phyloP scores from a whole-genome alignment of 1,284 basidiomycete species.

The Cryptococcus amylolentus region DNA sequence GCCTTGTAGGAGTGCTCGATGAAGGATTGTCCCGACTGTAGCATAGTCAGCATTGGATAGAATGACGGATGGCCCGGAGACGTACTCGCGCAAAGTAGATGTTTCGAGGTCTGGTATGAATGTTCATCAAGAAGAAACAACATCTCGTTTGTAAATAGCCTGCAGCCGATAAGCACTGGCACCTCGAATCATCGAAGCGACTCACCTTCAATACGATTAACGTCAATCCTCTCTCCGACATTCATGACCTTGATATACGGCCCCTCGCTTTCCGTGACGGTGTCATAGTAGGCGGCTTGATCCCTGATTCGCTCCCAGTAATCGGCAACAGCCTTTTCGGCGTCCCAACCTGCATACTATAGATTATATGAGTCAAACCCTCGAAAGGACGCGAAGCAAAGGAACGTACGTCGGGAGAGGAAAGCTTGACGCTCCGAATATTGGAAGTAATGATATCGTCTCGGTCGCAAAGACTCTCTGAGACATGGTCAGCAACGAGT shows the following conservation, averaged over 20 bases:
- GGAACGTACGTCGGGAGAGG: constrained; percentile 81
- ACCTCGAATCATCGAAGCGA: background rate
- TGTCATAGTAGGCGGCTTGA: constrained; percentile 82
- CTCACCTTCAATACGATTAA: constrained; percentile 64
- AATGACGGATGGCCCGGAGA: background rate
- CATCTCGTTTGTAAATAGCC: constrained; percentile 67
- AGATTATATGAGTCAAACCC: background rate
- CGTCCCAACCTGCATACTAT: constrained; percentile 89
- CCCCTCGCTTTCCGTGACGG: constrained; percentile 58
- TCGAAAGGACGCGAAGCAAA: background rate
- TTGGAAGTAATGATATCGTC: constrained; percentile 90
- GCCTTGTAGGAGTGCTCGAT: constrained; percentile 99
- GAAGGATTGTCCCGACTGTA: constrained; percentile 81
- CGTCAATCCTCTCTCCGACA: constrained; percentile 89
- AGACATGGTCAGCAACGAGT: background rate
- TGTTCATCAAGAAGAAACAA: constrained; percentile 86
- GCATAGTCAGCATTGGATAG: background rate
- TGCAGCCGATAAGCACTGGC: constrained; percentile 7
- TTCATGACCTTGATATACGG: constrained; percentile 96
- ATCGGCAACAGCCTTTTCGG: constrained; percentile 83
- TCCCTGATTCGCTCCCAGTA: constrained; percentile 86
- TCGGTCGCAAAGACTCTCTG: constrained; percentile 82
- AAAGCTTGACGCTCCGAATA: constrained; percentile 95
- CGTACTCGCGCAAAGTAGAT: constrained; percentile 89
- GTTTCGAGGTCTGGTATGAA: constrained; percentile 83